phyloP scores from a whole-genome alignment of 768 basidiomycete genomes.

The Amanita polypyramis region DNA sequence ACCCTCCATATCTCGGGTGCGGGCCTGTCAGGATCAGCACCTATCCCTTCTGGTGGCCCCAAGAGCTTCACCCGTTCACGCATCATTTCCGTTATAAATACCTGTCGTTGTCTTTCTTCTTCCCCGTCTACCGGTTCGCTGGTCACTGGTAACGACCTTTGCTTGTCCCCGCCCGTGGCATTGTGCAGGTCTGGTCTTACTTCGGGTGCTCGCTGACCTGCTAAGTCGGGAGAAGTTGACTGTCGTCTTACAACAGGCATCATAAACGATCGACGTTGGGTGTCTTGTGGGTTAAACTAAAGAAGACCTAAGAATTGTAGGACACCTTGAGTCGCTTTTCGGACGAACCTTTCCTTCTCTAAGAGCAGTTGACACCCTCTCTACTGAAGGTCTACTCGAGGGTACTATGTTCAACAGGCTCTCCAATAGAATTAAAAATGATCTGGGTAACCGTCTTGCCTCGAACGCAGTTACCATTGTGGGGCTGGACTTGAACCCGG shows the following conservation, averaged over 20 bases:
- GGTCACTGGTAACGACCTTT: neutral
- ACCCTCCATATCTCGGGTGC: constrained; percentile 5
- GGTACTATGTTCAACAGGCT: constrained; percentile 57
- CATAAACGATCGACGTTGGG: neutral
- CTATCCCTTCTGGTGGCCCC: constrained; percentile 1
- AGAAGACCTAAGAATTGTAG: neutral
- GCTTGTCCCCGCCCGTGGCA: neutral
- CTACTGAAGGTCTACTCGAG: constrained; percentile 54
- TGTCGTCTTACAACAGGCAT: neutral
- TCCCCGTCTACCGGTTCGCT: neutral
- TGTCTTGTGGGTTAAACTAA: neutral
- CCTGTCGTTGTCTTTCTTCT: neutral
- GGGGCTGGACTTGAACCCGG: constrained; percentile 55
- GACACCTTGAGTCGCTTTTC: neutral
- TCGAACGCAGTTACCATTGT: constrained; percentile 48
- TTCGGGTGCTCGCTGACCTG: neutral
- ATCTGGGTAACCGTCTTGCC: constrained; percentile 59
- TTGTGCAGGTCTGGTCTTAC: neutral
- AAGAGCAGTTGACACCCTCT: constrained; percentile 60
- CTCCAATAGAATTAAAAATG: constrained; percentile 65
- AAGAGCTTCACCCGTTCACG: constrained; percentile 6
- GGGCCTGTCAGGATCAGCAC: no score
- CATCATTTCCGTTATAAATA: constrained; percentile 2
- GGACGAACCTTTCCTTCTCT: constrained; percentile 62
- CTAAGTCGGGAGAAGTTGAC: neutral